phyloP scores from a whole-genome alignment of 805 yeast species.

The Pichia deserticola region DNA sequence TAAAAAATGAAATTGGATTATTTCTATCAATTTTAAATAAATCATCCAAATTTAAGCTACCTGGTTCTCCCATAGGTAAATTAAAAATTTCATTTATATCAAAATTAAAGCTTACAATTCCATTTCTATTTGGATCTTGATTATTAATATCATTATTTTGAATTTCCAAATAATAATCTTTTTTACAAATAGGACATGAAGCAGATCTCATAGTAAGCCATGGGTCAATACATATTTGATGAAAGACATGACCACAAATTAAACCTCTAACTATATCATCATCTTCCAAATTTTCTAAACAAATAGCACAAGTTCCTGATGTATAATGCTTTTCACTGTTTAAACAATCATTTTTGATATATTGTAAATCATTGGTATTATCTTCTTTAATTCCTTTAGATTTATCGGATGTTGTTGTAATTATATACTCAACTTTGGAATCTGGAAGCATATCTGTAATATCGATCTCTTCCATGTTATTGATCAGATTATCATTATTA shows the following conservation, averaged over 20 bases:
- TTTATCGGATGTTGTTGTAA: slow-evolving; percentile 5
- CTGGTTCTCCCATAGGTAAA: slow-evolving; percentile 7
- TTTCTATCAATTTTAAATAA: slow-evolving; percentile 7
- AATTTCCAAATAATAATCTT: slow-evolving; percentile 34
- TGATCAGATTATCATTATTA: neutral
- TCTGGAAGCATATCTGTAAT: slow-evolving; percentile 6
- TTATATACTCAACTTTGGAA: neutral
- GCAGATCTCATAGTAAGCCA: slow-evolving; percentile 73
- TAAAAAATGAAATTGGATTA: slow-evolving; percentile 7
- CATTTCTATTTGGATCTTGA: slow-evolving; percentile 9
- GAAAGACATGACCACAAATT: slow-evolving; percentile 79
- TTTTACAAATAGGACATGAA: slow-evolving; percentile 78
- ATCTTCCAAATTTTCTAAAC: slow-evolving; percentile 58
- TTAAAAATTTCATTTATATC: slow-evolving; percentile 1
- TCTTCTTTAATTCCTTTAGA: neutral
- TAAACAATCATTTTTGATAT: no score
- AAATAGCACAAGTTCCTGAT: slow-evolving; percentile 72
- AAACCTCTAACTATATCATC: slow-evolving; percentile 64
- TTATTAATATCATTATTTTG: slow-evolving; percentile 3
- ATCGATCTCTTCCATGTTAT: slow-evolving; percentile 4
- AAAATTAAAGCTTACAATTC: neutral
- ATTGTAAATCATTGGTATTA: no score
- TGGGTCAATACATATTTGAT: slow-evolving; percentile 70
- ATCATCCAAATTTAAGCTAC: slow-evolving; percentile 21
- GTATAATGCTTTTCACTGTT: slow-evolving; percentile 36